Evolutionary conservation across 2,329 filamentous ascomycete species (phyloP), one percentile per base, ranked within the genome.

Genomic region (Clarireedia homoeocarpa): DNA sequence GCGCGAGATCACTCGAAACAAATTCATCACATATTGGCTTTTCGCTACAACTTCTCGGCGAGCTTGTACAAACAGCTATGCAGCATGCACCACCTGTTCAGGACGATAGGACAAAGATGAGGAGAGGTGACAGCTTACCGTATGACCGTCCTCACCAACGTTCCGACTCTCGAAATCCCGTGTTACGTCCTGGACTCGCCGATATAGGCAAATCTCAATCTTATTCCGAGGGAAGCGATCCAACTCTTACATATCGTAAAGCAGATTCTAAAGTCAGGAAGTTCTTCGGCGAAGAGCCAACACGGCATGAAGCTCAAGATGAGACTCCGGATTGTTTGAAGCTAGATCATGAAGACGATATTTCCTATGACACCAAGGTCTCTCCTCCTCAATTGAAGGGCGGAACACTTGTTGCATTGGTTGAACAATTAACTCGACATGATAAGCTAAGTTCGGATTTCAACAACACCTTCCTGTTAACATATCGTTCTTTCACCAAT

Each of bases 391-490:
- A 85, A 30, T 80, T 99, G 57, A 94, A 91, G 70, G 94, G 92
- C 62, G 94, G 94, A 48, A 95, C 92, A 0, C 74, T 99, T 20
- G 79, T 89, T 30, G 94, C 89, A 4, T 76, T 99, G 56, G 94
- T 96, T 5, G 94, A 97, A 71, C 92, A 97, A 68, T 79, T 99
- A 46, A 99, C 94, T 15, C 84, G 94, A 49, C 94, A 99, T 68
- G 94, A 99, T 73, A 94, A 95, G 67, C 81, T 96, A 14, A 94
- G 97, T 68, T 90, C 91, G 3, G 92, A 82, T 60, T 97, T 97
- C 74, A 97, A 97, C 75, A 95, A 92, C 66, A 99, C 94, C 0
- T 99, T 99, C 77, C 83, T 99, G 15, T 81, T 99, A 39, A 99
- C 94, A 1, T 99, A 99, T 71, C 83, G 89, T 60, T 99, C 94